Base-by-base conservation (phyloP, 2,329 filamentous ascomycete species). In the Aspergillus glaucus region DNA sequence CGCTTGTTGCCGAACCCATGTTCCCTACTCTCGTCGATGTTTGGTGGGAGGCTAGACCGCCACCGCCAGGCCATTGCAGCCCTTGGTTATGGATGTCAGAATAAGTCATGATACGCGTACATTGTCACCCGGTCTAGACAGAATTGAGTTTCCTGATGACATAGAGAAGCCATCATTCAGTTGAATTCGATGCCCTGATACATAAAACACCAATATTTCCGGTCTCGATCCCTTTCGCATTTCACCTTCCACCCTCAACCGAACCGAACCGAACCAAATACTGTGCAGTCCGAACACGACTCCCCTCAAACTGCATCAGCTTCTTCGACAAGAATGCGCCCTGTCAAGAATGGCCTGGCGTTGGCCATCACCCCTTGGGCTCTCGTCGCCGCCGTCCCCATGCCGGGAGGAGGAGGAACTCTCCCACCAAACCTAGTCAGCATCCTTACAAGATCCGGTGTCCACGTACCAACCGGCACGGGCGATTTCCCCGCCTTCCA, bases 251-350 rank as follows among this genome's bases (percentile, higher is more conserved):
- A 30, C 12, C 8, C 15, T 24, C 22, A 17, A 19, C 26, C 26
- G 17, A 34, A 21, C 26, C 26, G 17, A 34, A 21, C 17, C 10
- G 14, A 32, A 30, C 9, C 19, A 14, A 15, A 32, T 19, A 28
- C 36, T 32, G 41, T 21, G 19, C 24, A 43, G 6, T 41, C 10
- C 43, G 39, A 43, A 39, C 36, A n/a, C 9, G 24, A 22, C 24
- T n/a, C 26, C 14, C 14, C 10, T 41, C 32, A 26, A 28, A 41
- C 5, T 42, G 36, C 41, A 34, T 17, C 39, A 37, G 36, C 41
- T 28, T 17, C 39, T 36, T 12, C 10, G 17, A 28, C 41, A 52
- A 49, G 15, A 62, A 62, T 62, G 59, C 58, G 54, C 50, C 19
- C 52, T 37, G 7, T 41, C 17, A 57, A 52, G 32, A 50, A 48